Percentiles rank a stretch among this genome's conserved stretches.
Evolutionary conservation across 139 green algal species (phyloP).

Genomic region (Nannochloris sp.): DNA sequence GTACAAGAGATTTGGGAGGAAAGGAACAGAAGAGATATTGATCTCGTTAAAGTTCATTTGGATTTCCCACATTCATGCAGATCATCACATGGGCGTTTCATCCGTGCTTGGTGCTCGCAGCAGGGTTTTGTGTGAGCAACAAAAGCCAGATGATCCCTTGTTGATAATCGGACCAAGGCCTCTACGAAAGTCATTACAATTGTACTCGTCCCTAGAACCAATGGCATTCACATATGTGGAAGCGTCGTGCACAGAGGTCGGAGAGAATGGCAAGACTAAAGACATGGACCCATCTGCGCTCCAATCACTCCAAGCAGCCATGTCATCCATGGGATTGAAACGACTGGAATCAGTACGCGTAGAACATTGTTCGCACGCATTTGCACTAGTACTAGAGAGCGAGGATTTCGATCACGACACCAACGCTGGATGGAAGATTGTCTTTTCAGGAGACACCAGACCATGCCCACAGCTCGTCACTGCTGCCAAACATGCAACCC

Average conservation of each 20-base stretch:
- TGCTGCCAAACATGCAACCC: constrained; percentile 61
- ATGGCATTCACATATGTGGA: constrained; percentile 61
- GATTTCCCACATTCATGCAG: constrained; percentile 95
- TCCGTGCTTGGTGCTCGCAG: constrained; percentile 37
- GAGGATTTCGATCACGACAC: not conserved
- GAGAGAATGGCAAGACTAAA: not conserved
- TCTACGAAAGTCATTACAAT: constrained; percentile 56
- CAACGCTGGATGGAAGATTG: constrained; percentile 58
- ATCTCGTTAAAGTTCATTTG: constrained; percentile 50
- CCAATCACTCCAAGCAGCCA: constrained; percentile 7
- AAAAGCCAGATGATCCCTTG: constrained; percentile 35
- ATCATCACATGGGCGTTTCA: constrained; percentile 90
- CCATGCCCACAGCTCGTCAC: constrained; percentile 60
- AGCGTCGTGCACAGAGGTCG: not conserved
- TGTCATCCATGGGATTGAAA: constrained; percentile 40
- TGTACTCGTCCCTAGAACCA: constrained; percentile 50
- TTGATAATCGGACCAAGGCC: constrained; percentile 71
- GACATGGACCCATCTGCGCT: not conserved
- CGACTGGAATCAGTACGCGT: constrained; percentile 53
- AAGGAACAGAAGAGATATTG: constrained; percentile 16
- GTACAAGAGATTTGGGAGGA: constrained; percentile 48
- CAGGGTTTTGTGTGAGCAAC: constrained; percentile 30
- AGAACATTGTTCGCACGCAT: constrained; percentile 64
- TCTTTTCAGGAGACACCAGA: constrained; percentile 86
- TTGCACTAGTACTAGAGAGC: constrained; percentile 58